Conservation (phyloP, 139 green algal genomes). For the Yamagishiella unicocca region DNA sequence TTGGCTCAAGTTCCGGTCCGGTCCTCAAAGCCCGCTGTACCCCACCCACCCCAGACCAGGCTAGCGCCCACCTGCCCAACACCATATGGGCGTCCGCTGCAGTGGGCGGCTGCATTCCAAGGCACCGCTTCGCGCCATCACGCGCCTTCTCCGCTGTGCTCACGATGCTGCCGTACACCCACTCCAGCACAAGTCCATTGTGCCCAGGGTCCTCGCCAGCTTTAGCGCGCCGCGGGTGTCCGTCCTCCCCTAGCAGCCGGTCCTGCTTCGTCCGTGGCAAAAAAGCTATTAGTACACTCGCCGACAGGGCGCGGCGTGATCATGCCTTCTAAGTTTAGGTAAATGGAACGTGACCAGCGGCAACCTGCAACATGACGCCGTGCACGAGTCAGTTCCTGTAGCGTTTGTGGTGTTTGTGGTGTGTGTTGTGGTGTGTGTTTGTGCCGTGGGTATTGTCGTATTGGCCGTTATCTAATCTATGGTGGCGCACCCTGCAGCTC, state of each 20-base stretch:
- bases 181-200: slow-evolving; percentile 89
- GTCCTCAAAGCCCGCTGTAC: too few species aligned
- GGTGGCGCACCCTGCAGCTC: background rate
- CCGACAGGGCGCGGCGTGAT: too few species aligned
- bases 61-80: slow-evolving; percentile 47
- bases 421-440: too few species aligned
- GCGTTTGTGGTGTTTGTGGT: too few species aligned
- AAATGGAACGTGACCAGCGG: too few species aligned
- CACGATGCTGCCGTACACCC: slow-evolving; percentile 92
- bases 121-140: slow-evolving; percentile 78
- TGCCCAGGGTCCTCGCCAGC: slow-evolving; percentile 70
- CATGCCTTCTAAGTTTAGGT: too few species aligned
- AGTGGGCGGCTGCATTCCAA: slow-evolving; percentile 62
- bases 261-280: slow-evolving; percentile 52
- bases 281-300: too few species aligned
- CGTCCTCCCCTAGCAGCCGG: slow-evolving; percentile 84
- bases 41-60: too few species aligned
- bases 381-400: too few species aligned
- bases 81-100: slow-evolving; percentile 54
- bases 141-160: slow-evolving; percentile 89
- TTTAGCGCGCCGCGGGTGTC: slow-evolving; percentile 72
- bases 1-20: too few species aligned
- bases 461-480: too few species aligned
- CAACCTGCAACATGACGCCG: too few species aligned
- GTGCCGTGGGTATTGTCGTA: background rate